These are phyloP conservation scores for Nicotiana benthamiana DNA, from an alignment of 257 asterid genomes.

Conservation along the genomic window DNA sequence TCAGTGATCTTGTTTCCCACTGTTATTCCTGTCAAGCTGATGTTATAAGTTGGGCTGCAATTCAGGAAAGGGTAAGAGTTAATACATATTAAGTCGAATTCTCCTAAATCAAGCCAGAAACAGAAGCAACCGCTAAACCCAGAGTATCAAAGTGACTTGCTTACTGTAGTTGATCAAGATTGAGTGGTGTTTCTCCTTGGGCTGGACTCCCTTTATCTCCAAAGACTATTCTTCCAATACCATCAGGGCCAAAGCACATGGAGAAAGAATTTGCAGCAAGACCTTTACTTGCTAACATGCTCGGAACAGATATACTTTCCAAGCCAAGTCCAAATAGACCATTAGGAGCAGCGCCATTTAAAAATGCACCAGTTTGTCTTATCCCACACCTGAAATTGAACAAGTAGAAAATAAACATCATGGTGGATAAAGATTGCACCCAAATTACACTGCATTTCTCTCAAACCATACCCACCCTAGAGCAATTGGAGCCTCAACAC, in stretches of 20 bases:
- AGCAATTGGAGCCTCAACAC: constrained; percentile 62
- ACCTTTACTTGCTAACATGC: constrained; percentile 70
- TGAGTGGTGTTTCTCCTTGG: constrained; percentile 67
- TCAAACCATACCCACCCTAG: constrained; percentile 50
- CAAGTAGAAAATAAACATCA: not conserved
- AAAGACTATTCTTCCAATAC: constrained; percentile 78
- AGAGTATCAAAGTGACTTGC: constrained; percentile 15
- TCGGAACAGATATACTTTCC: constrained; percentile 67
- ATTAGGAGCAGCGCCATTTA: constrained; percentile 87
- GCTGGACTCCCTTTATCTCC: constrained; percentile 77
- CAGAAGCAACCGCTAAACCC: not conserved
- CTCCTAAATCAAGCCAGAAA: not conserved
- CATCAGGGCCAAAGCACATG: constrained; percentile 90
- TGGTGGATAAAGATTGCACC: not conserved
- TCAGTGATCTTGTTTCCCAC: constrained; percentile 46
- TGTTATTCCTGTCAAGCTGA: constrained; percentile 61
- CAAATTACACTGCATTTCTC: too few relatives aligned
- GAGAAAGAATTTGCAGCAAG: constrained; percentile 84
- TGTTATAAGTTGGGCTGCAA: constrained; percentile 67
- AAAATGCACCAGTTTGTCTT: constrained; percentile 78
- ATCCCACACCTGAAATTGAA: constrained; percentile 77
- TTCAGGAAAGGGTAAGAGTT: not conserved
- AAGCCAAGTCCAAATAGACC: constrained; percentile 94
- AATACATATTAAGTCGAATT: not conserved
- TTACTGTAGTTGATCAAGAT: constrained; percentile 54